A percentile compares a stretch with the other conserved stretches of the same genome.
Conservation (phyloP, 2,329 filamentous ascomycete species). For the Septoria linicola region DNA sequence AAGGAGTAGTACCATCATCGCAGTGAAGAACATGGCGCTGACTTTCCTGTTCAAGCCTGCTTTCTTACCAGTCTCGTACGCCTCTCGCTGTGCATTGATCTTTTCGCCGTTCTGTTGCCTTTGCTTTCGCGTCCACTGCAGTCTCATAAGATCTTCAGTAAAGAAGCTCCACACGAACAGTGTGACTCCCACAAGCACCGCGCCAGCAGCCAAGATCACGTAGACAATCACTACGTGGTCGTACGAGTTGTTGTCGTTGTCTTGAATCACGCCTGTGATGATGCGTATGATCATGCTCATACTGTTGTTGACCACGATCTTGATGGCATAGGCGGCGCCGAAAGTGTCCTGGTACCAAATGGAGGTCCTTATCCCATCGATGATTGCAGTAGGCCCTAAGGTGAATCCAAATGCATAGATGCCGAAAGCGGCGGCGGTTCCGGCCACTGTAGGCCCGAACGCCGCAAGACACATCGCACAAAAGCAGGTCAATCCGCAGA, state of each 20-base stretch:
- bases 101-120: conserved; percentile 48
- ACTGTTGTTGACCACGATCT: conserved; percentile 62
- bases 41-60: conserved; percentile 41
- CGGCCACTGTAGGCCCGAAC: conserved; percentile 50
- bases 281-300: conserved; percentile 63
- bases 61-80: conserved; percentile 41
- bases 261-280: conserved; percentile 59
- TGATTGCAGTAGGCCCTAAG: conserved; percentile 59
- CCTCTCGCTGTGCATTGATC: conserved; percentile 46
- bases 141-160: conserved; percentile 46
- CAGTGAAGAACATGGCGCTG: conserved; percentile 44
- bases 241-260: conserved; percentile 58
- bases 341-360: conserved; percentile 62
- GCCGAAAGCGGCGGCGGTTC: conserved; percentile 60
- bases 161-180: conserved; percentile 44
- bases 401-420: conserved; percentile 58
- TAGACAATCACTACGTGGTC: conserved; percentile 57
- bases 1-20: conserved; percentile 49
- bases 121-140: conserved; percentile 61
- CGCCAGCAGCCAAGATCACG: conserved; percentile 52
- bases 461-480: conserved; percentile 56
- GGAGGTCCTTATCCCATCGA: conserved; percentile 60
- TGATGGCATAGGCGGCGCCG: conserved; percentile 59
- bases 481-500: conserved; percentile 54
- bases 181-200: conserved; percentile 47